phyloP scores from a whole-genome alignment of 768 basidiomycete species.

The Mycena polygramma region DNA sequence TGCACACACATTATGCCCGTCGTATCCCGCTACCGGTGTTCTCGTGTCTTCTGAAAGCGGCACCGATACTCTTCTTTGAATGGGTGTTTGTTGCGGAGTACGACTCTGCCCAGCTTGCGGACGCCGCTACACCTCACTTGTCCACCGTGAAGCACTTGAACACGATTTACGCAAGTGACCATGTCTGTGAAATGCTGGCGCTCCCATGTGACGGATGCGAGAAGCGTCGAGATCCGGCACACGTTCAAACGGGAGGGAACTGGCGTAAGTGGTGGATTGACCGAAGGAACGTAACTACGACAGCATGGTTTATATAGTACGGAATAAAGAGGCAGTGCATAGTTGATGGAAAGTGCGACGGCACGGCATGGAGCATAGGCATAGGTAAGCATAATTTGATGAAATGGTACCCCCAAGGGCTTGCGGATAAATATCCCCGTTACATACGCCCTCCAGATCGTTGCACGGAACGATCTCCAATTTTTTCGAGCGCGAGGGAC shows the following conservation, averaged over 20 bases:
- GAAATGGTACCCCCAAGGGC: not conserved
- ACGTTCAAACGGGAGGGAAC: too few species aligned
- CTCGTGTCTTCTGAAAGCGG: not conserved
- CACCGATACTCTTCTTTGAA: not conserved
- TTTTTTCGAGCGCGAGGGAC: not conserved
- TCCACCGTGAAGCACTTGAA: not conserved
- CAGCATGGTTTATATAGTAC: too few species aligned
- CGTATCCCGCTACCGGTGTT: not conserved
- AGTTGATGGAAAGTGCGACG: not conserved
- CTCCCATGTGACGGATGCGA: too few species aligned
- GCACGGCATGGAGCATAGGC: constrained; percentile 6
- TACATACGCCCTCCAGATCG: constrained; percentile 18
- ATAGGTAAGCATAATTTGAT: not conserved
- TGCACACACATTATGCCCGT: not conserved
- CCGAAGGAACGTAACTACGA: too few species aligned
- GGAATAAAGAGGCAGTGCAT: too few species aligned
- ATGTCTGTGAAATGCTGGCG: not conserved
- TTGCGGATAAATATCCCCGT: too few species aligned
- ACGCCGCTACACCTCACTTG: not conserved
- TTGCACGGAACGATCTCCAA: not conserved
- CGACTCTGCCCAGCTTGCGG: not conserved
- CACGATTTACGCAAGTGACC: too few species aligned
- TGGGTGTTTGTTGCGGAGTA: not conserved
- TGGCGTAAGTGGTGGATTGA: too few species aligned
- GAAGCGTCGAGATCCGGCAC: too few species aligned